These are phyloP conservation scores for sweet orange (Citrus sinensis) DNA, from an alignment of 345 rosid species.

Conservation along the genomic window DNA sequence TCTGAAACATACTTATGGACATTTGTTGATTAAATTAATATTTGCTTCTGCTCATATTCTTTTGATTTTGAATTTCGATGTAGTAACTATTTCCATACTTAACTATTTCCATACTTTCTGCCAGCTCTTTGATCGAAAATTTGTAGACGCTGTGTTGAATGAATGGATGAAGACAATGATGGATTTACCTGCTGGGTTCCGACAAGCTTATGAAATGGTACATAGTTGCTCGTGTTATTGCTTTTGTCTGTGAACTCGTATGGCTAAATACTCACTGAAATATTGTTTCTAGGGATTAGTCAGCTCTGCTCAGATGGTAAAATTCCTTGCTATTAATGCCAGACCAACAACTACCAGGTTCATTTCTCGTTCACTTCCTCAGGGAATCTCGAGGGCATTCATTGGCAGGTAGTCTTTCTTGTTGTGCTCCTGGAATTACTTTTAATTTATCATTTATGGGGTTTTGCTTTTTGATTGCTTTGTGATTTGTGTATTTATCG, in stretches of 20 bases:
- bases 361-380: constrained; percentile 83
- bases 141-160: constrained; percentile 85
- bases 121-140: constrained; percentile 90
- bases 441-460: background rate
- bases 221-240: constrained; percentile 2
- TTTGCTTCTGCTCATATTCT: background rate
- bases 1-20: background rate
- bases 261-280: constrained; percentile 20
- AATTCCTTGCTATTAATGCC: constrained; percentile 84
- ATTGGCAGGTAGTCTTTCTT: constrained; percentile 77
- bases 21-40: background rate
- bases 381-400: constrained; percentile 83
- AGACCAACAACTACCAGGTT: constrained; percentile 86
- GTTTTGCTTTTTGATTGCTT: background rate
- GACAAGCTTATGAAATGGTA: constrained; percentile 98
- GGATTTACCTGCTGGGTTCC: constrained; percentile 96
- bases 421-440: background rate
- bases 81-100: constrained; percentile 15
- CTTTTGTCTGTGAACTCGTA: background rate
- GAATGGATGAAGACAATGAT: constrained; percentile 96
- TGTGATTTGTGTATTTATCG: background rate
- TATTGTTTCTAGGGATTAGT: constrained; percentile 76
- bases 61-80: background rate
- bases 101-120: constrained; percentile 16
- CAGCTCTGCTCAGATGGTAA: constrained; percentile 97